phyloP scores from a whole-genome alignment of 305 asterid species.

The Caryopteris hybrid region DNA sequence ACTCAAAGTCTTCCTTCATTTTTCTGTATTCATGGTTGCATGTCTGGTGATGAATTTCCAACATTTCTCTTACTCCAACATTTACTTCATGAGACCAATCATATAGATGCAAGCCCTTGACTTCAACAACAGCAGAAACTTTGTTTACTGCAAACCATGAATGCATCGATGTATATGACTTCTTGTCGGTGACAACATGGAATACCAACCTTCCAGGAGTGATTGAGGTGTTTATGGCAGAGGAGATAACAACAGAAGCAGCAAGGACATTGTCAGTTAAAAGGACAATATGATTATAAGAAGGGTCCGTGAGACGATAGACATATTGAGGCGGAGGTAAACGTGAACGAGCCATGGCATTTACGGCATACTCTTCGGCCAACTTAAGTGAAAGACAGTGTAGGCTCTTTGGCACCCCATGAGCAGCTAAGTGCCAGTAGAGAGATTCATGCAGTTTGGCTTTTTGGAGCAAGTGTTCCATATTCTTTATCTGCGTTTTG shows the following conservation, averaged over 20 bases:
- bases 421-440: conserved; percentile 83
- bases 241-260: conserved; percentile 76
- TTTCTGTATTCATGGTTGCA: conserved; percentile 38
- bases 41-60: conserved; percentile 63
- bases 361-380: conserved; percentile 73
- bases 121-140: conserved; percentile 63
- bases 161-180: conserved; percentile 73
- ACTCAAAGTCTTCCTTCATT: conserved; percentile 32
- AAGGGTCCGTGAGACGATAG: conserved; percentile 52
- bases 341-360: conserved; percentile 68
- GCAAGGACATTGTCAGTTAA: conserved; percentile 83
- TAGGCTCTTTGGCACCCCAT: conserved; percentile 59
- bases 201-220: conserved; percentile 55
- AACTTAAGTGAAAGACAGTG: conserved; percentile 72
- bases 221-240: conserved; percentile 42
- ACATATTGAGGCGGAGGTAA: conserved; percentile 66
- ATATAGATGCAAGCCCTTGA: conserved; percentile 79
- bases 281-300: conserved; percentile 62
- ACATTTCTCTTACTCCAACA: conserved; percentile 53
- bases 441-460: conserved; percentile 60
- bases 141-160: conserved; percentile 80
- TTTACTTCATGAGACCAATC: conserved; percentile 74
- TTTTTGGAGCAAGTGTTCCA: conserved; percentile 54
- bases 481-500: conserved; percentile 41
- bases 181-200: conserved; percentile 85